phyloP scores from a whole-genome alignment of 1,284 basidiomycete species.

The Phlebopus sp. region DNA sequence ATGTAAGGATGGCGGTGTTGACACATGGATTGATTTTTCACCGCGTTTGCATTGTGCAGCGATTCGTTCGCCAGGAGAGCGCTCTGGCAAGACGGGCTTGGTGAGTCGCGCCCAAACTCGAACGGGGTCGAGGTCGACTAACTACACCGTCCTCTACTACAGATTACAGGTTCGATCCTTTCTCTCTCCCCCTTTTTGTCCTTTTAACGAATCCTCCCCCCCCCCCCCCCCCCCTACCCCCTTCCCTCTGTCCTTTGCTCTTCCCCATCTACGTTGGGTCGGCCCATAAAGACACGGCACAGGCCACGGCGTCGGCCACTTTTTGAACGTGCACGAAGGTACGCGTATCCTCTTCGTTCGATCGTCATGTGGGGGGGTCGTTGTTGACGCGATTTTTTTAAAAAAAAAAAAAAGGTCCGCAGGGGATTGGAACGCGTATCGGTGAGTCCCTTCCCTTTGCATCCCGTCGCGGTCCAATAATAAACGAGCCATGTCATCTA shows the following conservation, averaged over 20 bases:
- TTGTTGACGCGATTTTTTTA: too few relatives aligned
- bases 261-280: too few relatives aligned
- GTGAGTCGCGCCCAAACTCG: too few relatives aligned
- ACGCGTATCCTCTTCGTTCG: neutral
- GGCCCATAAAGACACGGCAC: constrained; percentile 81
- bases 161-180: constrained; percentile 43
- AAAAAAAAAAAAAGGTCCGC: constrained; percentile 51
- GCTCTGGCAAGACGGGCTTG: constrained; percentile 90
- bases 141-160: constrained; percentile 1
- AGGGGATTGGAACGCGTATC: constrained; percentile 82
- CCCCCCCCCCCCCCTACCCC: too few relatives aligned
- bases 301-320: constrained; percentile 93
- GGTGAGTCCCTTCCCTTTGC: too few relatives aligned
- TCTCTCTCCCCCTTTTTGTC: too few relatives aligned
- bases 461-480: too few relatives aligned
- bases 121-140: too few relatives aligned
- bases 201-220: too few relatives aligned
- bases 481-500: too few relatives aligned
- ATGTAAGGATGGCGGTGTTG: constrained; percentile 42
- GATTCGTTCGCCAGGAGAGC: constrained; percentile 84
- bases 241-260: constrained; percentile 2
- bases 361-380: too few relatives aligned
- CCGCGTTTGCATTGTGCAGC: constrained; percentile 39
- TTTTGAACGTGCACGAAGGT: constrained; percentile 91
- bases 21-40: neutral